phyloP scores from a whole-genome alignment of 352 stramenopile species.

The Ophiocytium majus region DNA sequence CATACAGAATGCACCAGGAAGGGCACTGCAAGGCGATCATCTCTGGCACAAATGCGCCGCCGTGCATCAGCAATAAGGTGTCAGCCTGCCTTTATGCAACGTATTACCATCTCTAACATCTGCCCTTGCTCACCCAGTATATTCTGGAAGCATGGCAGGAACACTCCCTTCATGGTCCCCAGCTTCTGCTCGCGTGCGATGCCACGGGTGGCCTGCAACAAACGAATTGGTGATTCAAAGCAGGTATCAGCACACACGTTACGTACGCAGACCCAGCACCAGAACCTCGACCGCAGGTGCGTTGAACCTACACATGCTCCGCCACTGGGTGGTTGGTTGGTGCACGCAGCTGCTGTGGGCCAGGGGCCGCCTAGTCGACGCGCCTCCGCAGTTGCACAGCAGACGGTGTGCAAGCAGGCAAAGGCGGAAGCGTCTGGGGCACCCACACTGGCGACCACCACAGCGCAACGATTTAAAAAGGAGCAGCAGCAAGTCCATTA shows the following conservation, averaged over 20 bases:
- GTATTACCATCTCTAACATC: background rate
- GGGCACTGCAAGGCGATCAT: background rate
- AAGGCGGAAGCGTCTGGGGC: no score
- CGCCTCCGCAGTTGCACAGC: background rate
- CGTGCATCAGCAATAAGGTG: background rate
- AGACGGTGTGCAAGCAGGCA: background rate
- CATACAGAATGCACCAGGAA: background rate
- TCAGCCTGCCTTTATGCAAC: background rate
- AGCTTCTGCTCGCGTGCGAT: slow-evolving; percentile 41
- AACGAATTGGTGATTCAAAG: no score
- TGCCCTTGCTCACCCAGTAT: slow-evolving; percentile 64
- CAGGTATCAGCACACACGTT: background rate
- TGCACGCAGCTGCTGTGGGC: background rate
- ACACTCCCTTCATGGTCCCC: slow-evolving; percentile 65
- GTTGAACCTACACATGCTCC: background rate
- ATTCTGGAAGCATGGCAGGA: slow-evolving; percentile 76
- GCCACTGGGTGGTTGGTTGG: background rate
- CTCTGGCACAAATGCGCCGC: background rate
- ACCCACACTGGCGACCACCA: no score
- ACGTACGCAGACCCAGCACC: background rate
- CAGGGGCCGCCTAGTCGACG: background rate
- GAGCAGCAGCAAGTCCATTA: background rate
- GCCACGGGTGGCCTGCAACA: slow-evolving; percentile 29
- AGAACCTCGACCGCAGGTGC: background rate
- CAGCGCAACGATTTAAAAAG: background rate